Conservation (phyloP, 2,329 filamentous ascomycete species). For the Calcarisporium arbuscula region DNA sequence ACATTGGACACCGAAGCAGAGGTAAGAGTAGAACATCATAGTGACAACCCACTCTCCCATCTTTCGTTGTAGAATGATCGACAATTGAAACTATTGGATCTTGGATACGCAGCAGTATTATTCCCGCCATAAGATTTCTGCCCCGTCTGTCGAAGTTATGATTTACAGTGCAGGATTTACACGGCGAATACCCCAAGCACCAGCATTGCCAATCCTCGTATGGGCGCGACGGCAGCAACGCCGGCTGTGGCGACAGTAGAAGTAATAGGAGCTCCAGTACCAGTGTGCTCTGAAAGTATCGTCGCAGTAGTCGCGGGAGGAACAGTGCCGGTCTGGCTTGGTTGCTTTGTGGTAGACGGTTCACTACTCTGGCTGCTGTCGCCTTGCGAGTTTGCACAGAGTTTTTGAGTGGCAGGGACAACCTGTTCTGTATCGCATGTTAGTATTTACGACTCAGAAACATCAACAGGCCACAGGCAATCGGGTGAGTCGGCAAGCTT, state of each 20-base stretch:
- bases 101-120: too few relatives aligned
- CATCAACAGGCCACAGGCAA: neutral
- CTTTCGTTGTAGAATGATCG: too few relatives aligned
- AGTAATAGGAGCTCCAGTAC: neutral
- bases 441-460: conserved; percentile 2
- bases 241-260: conserved; percentile 3
- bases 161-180: too few relatives aligned
- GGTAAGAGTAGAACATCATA: too few relatives aligned
- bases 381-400: too few relatives aligned
- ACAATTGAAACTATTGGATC: too few relatives aligned
- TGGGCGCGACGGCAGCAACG: neutral
- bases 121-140: too few relatives aligned
- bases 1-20: too few relatives aligned
- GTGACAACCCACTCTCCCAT: too few relatives aligned
- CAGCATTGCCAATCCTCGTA: neutral
- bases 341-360: neutral
- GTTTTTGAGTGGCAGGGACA: conserved; percentile 19
- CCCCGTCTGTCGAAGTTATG: too few relatives aligned
- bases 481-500: conserved; percentile 12
- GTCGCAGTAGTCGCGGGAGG: too few relatives aligned
- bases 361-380: conserved; percentile 1
- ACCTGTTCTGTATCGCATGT: conserved; percentile 19
- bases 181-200: neutral
- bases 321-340: neutral
- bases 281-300: neutral